These are phyloP conservation scores for Solanum chmielewskii DNA, from an alignment of 257 asterid species.

Conservation along the genomic window DNA sequence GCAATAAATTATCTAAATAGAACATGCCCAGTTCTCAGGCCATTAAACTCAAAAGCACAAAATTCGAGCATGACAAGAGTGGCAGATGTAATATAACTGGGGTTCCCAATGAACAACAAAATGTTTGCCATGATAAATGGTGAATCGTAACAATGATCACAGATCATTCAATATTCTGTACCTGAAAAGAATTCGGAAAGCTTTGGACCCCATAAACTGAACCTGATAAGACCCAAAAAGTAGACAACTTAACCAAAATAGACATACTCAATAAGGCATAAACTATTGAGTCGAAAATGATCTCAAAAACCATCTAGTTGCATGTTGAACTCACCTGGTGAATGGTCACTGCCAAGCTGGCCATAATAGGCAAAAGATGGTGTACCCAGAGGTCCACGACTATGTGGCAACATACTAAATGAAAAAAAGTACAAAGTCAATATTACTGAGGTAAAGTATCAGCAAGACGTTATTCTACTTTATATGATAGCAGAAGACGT, in stretches of 20 bases:
- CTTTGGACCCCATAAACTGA: neutral
- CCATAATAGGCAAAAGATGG: conserved; percentile 4
- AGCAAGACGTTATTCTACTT: neutral
- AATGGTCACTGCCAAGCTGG: neutral
- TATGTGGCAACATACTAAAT: conserved; percentile 6
- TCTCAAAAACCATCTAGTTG: neutral
- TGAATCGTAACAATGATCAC: neutral
- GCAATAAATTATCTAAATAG: neutral
- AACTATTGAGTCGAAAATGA: neutral
- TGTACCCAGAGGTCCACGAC: neutral
- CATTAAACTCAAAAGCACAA: neutral
- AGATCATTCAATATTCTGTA: neutral
- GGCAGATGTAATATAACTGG: neutral
- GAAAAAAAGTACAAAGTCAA: neutral
- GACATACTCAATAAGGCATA: neutral
- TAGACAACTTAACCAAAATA: neutral
- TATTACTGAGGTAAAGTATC: neutral
- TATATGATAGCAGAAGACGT: neutral
- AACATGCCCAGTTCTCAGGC: neutral
- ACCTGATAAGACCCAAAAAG: neutral
- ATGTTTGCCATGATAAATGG: neutral
- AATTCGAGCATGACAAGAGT: neutral
- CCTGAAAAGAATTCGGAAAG: neutral
- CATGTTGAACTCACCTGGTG: conserved; percentile 11
- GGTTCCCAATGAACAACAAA: neutral